A percentile compares a stretch with the other conserved stretches of the same genome.
These are phyloP conservation scores for Mycothermus thermophilus DNA, from an alignment of 495 filamentous ascomycete species.

Conservation along the genomic window DNA sequence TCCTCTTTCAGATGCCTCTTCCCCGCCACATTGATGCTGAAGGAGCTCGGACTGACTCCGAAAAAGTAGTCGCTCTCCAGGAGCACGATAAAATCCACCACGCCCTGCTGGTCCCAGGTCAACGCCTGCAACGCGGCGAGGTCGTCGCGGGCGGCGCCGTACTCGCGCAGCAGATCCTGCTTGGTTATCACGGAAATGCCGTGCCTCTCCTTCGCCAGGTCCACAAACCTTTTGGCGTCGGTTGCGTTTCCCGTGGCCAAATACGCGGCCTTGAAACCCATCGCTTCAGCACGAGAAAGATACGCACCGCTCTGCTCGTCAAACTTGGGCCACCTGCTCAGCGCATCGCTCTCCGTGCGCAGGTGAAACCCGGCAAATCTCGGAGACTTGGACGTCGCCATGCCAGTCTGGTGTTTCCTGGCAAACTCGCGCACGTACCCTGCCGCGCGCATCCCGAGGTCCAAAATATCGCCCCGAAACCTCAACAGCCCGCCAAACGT, in stretches of 20 bases:
- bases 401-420: slow-evolving; percentile 1
- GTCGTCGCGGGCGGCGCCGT: slow-evolving; percentile 17
- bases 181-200: slow-evolving; percentile 23
- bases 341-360: slow-evolving; percentile 28
- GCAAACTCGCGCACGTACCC: slow-evolving; percentile 19
- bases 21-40: slow-evolving; percentile 30
- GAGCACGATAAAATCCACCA: slow-evolving; percentile 29
- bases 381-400: not conserved
- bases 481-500: slow-evolving; percentile 28
- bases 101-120: slow-evolving; percentile 33
- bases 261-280: slow-evolving; percentile 23
- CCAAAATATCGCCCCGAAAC: slow-evolving; percentile 26
- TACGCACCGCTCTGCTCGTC: slow-evolving; percentile 28
- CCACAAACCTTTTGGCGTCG: slow-evolving; percentile 20
- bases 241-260: slow-evolving; percentile 29
- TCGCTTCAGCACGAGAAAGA: slow-evolving; percentile 13
- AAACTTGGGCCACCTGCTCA: slow-evolving; percentile 27
- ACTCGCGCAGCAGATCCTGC: slow-evolving; percentile 16
- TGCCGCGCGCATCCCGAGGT: slow-evolving; percentile 16
- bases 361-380: slow-evolving; percentile 30
- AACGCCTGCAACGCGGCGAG: slow-evolving; percentile 17
- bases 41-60: slow-evolving; percentile 32
- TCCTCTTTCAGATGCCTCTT: slow-evolving; percentile 28
- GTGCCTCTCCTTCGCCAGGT: not conserved
- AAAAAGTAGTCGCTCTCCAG: slow-evolving; percentile 28